These are phyloP conservation scores for Cytospora schulzeri DNA, from an alignment of 2,329 filamentous ascomycete species.

Conservation along the genomic window DNA sequence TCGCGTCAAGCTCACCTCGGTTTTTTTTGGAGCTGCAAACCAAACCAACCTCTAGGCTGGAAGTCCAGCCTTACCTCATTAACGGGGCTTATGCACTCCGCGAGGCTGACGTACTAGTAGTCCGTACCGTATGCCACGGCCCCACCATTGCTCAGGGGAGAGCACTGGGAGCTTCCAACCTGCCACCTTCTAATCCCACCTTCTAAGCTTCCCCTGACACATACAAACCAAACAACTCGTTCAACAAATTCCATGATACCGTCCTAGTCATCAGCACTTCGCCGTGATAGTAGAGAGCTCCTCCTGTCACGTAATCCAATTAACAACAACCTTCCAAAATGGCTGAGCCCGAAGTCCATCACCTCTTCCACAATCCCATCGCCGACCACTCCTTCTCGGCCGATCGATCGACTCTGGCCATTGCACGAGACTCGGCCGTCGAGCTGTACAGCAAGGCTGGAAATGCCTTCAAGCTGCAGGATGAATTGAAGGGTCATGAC, in stretches of 20 bases:
- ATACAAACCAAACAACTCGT: constrained; percentile 5
- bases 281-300: constrained; percentile 92
- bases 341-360: constrained; percentile 87
- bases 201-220: constrained; percentile 13
- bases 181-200: too few relatives aligned
- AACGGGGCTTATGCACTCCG: constrained; percentile 26
- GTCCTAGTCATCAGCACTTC: not conserved
- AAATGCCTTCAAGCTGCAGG: constrained; percentile 77
- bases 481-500: constrained; percentile 94
- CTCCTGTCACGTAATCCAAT: constrained; percentile 71
- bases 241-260: constrained; percentile 15
- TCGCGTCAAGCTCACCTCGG: constrained; percentile 19
- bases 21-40: constrained; percentile 22
- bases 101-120: constrained; percentile 17
- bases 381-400: constrained; percentile 98
- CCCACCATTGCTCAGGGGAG: constrained; percentile 21
- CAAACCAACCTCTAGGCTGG: constrained; percentile 24
- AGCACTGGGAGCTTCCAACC: not conserved
- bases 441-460: constrained; percentile 81
- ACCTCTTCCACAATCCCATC: constrained; percentile 95
- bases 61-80: constrained; percentile 28
- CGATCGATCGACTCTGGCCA: constrained; percentile 84
- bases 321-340: constrained; percentile 52
- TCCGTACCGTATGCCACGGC: not conserved
- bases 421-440: constrained; percentile 85